A percentile compares a stretch with the other conserved stretches of the same genome.
Evolutionary conservation across 345 rosid genomes (phyloP).

Genomic region (Nasturtium officinale): DNA sequence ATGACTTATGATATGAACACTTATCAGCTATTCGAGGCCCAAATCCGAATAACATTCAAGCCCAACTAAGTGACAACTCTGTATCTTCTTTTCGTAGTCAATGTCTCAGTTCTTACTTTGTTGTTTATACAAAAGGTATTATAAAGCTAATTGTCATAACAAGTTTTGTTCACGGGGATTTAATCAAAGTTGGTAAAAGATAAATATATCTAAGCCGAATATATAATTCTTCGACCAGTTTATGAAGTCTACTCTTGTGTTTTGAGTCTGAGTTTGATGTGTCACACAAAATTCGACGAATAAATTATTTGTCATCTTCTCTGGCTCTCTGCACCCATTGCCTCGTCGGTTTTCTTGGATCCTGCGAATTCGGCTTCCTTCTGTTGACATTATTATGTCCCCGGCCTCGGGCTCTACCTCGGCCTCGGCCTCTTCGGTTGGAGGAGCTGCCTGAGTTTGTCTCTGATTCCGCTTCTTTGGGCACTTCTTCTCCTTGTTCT

Average conservation of each 20-base stretch:
- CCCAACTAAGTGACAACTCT: background rate
- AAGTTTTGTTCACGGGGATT: background rate
- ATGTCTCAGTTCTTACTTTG: background rate
- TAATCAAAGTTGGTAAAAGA: constrained; percentile 1
- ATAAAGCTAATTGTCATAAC: background rate
- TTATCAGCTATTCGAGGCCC: background rate
- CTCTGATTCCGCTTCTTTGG: constrained; percentile 35
- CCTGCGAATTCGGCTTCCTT: constrained; percentile 35
- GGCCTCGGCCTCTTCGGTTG: constrained; percentile 29
- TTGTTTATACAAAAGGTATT: background rate
- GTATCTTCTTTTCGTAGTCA: background rate
- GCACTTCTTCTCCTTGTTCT: constrained; percentile 44
- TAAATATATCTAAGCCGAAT: background rate
- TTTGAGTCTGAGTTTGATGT: constrained; percentile 13
- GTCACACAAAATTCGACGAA: background rate
- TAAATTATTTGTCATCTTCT: constrained; percentile 29
- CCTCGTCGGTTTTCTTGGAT: constrained; percentile 32
- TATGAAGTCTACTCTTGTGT: constrained; percentile 10
- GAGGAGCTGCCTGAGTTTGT: constrained; percentile 45
- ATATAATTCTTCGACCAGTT: background rate
- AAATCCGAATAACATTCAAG: background rate
- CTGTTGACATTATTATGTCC: constrained; percentile 7
- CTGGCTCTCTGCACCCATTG: constrained; percentile 41
- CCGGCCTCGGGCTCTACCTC: constrained; percentile 27
- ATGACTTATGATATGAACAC: background rate